A percentile compares a stretch with the other conserved stretches of the same genome.
phyloP scores from a whole-genome alignment of 805 yeast genomes.

The Jamesozyma hellenica region DNA sequence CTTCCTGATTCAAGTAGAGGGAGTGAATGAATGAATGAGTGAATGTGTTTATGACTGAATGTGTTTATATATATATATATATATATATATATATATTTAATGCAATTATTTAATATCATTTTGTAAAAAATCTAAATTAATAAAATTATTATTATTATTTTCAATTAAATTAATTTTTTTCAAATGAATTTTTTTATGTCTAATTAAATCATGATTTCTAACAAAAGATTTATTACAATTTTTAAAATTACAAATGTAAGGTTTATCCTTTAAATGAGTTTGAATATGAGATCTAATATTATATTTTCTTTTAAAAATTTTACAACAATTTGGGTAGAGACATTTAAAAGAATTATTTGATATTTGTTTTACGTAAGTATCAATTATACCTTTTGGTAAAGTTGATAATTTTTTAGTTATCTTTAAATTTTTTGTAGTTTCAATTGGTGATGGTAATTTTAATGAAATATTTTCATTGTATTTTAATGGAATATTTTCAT shows the following conservation, averaged over 20 bases:
- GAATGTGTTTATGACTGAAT: too few species aligned
- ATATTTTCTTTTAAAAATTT: slow-evolving; percentile 77
- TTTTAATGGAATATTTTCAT: not conserved
- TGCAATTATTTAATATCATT: too few species aligned
- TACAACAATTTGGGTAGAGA: slow-evolving; percentile 66
- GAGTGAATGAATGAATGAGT: too few species aligned
- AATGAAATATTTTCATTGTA: not conserved
- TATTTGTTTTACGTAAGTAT: slow-evolving; percentile 73
- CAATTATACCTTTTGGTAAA: slow-evolving; percentile 85
- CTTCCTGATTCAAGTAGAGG: too few species aligned
- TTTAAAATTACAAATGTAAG: slow-evolving; percentile 58
- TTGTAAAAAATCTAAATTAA: too few species aligned
- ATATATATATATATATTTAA: too few species aligned
- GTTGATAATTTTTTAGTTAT: slow-evolving; percentile 26
- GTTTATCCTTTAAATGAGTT: slow-evolving; percentile 90
- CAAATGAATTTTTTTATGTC: slow-evolving; percentile 82
- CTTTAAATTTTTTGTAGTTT: slow-evolving; percentile 15
- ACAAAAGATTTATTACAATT: slow-evolving; percentile 81
- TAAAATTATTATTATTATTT: too few species aligned
- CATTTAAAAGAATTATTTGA: slow-evolving; percentile 68
- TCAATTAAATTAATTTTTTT: slow-evolving; percentile 37
- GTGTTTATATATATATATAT: too few species aligned
- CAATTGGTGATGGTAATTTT: not conserved
- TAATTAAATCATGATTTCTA: slow-evolving; percentile 84
- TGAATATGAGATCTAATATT: slow-evolving; percentile 93